Percentiles rank a stretch among this genome's conserved stretches.
Conservation (phyloP, 345 rosid genomes). For the Populus alba region DNA sequence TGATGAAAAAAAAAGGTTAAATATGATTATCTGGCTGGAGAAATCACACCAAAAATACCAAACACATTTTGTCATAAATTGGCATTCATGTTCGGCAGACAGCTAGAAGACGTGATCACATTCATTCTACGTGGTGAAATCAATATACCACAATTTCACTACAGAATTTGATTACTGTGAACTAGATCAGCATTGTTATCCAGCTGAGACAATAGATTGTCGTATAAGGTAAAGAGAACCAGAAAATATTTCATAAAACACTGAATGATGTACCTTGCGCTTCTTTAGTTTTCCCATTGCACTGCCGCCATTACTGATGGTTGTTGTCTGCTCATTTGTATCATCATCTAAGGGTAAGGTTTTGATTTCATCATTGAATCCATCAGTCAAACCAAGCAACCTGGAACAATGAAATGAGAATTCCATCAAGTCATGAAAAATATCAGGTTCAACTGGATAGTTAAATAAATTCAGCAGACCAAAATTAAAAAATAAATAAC, state of each 20-base stretch:
- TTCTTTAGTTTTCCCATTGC: constrained; percentile 52
- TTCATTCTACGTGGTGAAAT: neutral
- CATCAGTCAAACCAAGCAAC: constrained; percentile 66
- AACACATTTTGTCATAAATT: neutral
- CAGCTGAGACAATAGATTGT: neutral
- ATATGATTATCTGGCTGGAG: neutral
- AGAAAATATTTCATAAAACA: neutral
- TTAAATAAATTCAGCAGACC: neutral
- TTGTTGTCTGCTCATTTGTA: constrained; percentile 27
- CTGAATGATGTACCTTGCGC: constrained; percentile 48
- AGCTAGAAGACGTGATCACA: neutral
- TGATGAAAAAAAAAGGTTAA: neutral
- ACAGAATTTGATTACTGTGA: neutral
- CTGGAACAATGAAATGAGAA: constrained; percentile 39
- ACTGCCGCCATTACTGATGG: constrained; percentile 22
- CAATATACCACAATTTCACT: neutral
- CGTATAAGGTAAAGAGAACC: neutral
- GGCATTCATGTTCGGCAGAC: neutral
- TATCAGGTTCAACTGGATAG: neutral
- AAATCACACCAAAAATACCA: neutral
- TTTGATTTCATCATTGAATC: constrained; percentile 67
- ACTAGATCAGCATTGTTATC: neutral
- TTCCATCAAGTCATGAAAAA: constrained; percentile 11
- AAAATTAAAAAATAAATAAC: neutral
- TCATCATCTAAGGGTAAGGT: constrained; percentile 50